Evolutionary conservation across 352 stramenopile genomes (phyloP), one percentile per base, ranked within the genome.

Genomic region (Pythium sp.): DNA sequence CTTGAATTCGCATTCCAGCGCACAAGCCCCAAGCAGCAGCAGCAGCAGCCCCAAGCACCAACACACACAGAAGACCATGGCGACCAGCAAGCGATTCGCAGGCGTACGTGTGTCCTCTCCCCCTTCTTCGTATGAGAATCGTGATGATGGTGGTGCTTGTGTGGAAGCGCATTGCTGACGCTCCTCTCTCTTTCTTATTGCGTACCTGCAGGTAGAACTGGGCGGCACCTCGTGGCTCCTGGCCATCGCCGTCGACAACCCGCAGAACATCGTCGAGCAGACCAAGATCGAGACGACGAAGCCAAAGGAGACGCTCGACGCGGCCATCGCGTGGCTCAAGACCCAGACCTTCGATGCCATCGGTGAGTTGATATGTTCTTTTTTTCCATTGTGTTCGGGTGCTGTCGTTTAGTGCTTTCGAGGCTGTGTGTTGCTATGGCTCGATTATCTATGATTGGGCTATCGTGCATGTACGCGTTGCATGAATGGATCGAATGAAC

Each of bases 141-240:
- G 34, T n/a, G 9, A 28, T 22, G 24, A n/a, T 26, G 24, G 24
- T 36, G 14, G 4, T 30, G 18, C 22, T 18, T 41, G 15, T 59
- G 26, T 32, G 14, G 2, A 59, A 4, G 18, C 26, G 32, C 47
- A 14, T 20, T 6, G 30, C 30, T 67, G 20, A 68, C 34, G 22
- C 18, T 49, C 30, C 32, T 53, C 34, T 67, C 28, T 57, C n/a
- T 57, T 36, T 51, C 32, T 54, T 41, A 26, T 43, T 49, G 41
- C 15, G 28, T 7, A 28, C 20, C 3, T 43, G 54, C 41, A 83
- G 75, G 74, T 99, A 26, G 97, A 99, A 87, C 89, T 97, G 55
- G 97, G 97, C 56, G 97, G 97, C 38, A 99, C 96, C 36, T 97
- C 95, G 58, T 99, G 97, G 87, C 78, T 97, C 34, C 82, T 97